Evolutionary conservation across 2,329 filamentous ascomycete species (phyloP).

Genomic region (Eutypa lata): DNA sequence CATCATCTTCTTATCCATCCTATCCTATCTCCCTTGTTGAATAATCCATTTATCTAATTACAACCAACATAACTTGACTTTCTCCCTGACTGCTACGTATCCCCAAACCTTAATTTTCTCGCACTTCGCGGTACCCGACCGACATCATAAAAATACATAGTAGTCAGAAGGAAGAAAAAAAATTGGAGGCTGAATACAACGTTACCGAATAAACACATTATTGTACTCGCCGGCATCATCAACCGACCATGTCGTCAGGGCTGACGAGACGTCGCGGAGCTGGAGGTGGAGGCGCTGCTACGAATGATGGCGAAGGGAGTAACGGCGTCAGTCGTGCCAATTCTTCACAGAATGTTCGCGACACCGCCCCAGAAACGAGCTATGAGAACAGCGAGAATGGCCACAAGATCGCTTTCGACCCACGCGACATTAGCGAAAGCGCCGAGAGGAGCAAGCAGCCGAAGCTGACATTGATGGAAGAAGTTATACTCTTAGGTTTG

Average conservation of each 20-base stretch:
- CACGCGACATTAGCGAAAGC: conserved; percentile 94
- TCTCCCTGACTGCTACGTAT: too few species aligned
- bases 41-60: too few species aligned
- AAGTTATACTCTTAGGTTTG: conserved; percentile 88
- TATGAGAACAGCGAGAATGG: conserved; percentile 93
- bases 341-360: conserved; percentile 50
- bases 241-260: conserved; percentile 38
- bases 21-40: too few species aligned
- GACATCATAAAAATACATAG: too few species aligned
- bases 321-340: conserved; percentile 56
- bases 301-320: conserved; percentile 56
- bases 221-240: neutral
- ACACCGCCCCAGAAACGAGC: conserved; percentile 68
- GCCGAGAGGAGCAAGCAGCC: conserved; percentile 96
- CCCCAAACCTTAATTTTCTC: too few species aligned
- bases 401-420: conserved; percentile 98
- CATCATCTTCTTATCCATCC: too few species aligned
- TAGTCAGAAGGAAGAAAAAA: too few species aligned
- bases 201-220: neutral
- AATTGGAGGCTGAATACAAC: too few species aligned
- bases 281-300: conserved; percentile 51
- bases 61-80: too few species aligned
- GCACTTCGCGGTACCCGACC: too few species aligned
- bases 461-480: conserved; percentile 98
- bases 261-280: conserved; percentile 51